These are phyloP conservation scores for Poterioochromonas sp. DNA, from an alignment of 352 stramenopile genomes.

Conservation along the genomic window DNA sequence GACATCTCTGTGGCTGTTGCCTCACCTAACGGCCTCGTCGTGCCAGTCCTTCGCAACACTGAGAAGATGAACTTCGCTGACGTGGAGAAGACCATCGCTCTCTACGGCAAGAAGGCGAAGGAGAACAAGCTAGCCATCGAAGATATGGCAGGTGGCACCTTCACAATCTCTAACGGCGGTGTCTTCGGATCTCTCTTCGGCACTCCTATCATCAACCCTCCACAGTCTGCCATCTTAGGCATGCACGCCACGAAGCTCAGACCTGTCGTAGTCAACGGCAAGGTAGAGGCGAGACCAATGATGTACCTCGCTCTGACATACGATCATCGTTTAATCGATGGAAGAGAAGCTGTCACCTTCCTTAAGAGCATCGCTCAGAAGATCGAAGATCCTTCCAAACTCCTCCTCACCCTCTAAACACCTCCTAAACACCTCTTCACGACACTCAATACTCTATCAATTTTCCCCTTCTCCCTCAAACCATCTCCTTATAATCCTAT, in stretches of 20 bases:
- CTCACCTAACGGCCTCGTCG: slow-evolving; percentile 85
- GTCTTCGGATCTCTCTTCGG: slow-evolving; percentile 97
- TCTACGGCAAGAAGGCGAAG: slow-evolving; percentile 73
- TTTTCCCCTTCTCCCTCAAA: no score
- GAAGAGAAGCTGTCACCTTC: slow-evolving; percentile 94
- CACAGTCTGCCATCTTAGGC: slow-evolving; percentile 93
- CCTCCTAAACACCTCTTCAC: no score
- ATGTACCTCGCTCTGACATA: slow-evolving; percentile 99
- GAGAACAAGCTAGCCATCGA: slow-evolving; percentile 65
- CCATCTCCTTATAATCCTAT: no score
- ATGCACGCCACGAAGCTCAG: slow-evolving; percentile 99
- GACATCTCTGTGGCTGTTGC: slow-evolving; percentile 96
- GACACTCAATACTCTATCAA: no score
- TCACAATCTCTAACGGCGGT: slow-evolving; percentile 98
- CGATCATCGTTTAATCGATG: slow-evolving; percentile 97
- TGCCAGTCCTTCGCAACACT: slow-evolving; percentile 93
- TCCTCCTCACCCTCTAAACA: slow-evolving; percentile 89
- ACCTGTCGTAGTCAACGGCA: slow-evolving; percentile 76
- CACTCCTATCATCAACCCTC: slow-evolving; percentile 98
- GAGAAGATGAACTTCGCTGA: slow-evolving; percentile 80
- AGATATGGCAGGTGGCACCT: slow-evolving; percentile 93
- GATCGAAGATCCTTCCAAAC: slow-evolving; percentile 85
- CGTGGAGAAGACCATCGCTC: slow-evolving; percentile 86
- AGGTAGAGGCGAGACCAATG: slow-evolving; percentile 93
- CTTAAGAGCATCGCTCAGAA: slow-evolving; percentile 95